Percentiles rank a stretch among this genome's conserved stretches.
phyloP scores from a whole-genome alignment of 805 yeast genomes.

The Phaffomyces antillensis region DNA sequence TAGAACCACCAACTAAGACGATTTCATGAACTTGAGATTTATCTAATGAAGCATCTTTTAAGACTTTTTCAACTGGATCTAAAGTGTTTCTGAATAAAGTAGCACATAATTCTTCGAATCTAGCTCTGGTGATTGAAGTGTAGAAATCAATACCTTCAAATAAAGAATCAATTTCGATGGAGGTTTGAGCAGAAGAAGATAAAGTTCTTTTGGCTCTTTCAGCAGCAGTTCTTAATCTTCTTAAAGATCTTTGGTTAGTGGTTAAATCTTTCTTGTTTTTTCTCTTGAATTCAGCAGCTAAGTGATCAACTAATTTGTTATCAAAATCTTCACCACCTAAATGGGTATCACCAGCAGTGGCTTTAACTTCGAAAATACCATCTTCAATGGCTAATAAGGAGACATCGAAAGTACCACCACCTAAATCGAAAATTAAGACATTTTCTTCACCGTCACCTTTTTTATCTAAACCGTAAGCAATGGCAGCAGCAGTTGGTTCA shows the following conservation, averaged over 20 bases:
- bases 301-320: conserved; percentile 88
- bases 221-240: conserved; percentile 97
- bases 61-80: conserved; percentile 93
- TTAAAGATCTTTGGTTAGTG: conserved; percentile 88
- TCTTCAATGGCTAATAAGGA: conserved; percentile 86
- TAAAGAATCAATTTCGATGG: conserved; percentile 90
- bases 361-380: conserved; percentile 94
- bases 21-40: conserved; percentile 87
- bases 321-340: conserved; percentile 75
- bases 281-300: conserved; percentile 91
- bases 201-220: conserved; percentile 98
- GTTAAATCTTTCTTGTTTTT: conserved; percentile 92
- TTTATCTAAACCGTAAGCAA: conserved; percentile 89
- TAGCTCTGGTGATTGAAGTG: conserved; percentile 94
- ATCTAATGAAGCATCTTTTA: conserved; percentile 84
- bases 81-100: conserved; percentile 89
- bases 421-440: conserved; percentile 86
- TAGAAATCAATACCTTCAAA: conserved; percentile 95
- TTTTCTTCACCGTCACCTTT: conserved; percentile 70
- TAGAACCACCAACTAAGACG: conserved; percentile 95
- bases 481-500: conserved; percentile 74
- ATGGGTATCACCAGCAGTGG: conserved; percentile 46
- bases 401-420: conserved; percentile 98
- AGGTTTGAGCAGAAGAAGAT: conserved; percentile 92
- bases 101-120: conserved; percentile 94